A percentile compares a stretch with the other conserved stretches of the same genome.
phyloP scores from a whole-genome alignment of 2,329 filamentous ascomycete genomes.

The Leptographium lundbergii region DNA sequence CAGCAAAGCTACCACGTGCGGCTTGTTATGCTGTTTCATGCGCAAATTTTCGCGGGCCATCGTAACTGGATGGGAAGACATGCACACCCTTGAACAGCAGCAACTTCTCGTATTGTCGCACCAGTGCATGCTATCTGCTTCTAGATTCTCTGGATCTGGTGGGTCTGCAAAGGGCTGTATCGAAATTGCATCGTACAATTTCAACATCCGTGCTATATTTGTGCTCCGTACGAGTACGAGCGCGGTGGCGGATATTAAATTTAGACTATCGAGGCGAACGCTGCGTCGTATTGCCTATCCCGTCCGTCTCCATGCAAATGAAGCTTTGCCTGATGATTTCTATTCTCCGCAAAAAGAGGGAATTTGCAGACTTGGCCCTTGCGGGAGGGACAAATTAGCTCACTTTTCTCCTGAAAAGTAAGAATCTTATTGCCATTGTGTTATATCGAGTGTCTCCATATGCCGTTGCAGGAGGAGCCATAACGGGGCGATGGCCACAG shows the following conservation, averaged over 20 bases:
- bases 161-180: background rate
- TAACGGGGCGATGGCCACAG: background rate
- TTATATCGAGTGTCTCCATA: background rate
- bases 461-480: background rate
- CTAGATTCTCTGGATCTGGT: background rate
- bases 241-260: background rate
- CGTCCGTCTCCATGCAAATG: background rate
- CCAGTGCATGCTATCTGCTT: too few relatives aligned
- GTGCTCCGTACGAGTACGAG: too few relatives aligned
- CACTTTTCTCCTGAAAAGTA: background rate
- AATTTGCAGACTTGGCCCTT: background rate
- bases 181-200: background rate
- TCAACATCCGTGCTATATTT: background rate
- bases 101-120: too few relatives aligned
- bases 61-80: too few relatives aligned
- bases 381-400: background rate
- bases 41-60: background rate
- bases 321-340: background rate
- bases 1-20: background rate
- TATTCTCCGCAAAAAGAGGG: background rate
- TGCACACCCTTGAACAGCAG: too few relatives aligned
- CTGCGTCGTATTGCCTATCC: background rate
- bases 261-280: background rate
- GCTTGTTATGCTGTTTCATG: background rate
- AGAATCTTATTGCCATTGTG: background rate